Conservation (phyloP, 495 filamentous ascomycete species). For the Glonium stellatum region DNA sequence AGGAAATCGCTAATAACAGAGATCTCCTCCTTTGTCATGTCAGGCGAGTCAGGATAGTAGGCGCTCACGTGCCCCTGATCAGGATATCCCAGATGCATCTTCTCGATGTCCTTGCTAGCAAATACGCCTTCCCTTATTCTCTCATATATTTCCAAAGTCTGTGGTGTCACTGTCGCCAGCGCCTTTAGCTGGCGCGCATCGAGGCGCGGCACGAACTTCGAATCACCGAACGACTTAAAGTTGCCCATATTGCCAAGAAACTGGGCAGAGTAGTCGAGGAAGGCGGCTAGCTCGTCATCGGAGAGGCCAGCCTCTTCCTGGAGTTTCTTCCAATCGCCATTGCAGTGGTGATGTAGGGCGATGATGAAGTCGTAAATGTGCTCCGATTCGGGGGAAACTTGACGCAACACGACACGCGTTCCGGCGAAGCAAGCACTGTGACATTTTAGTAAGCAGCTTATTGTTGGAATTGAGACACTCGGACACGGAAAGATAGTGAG, state of each 20-base stretch:
- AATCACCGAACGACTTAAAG: slow-evolving; percentile 93
- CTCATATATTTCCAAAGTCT: slow-evolving; percentile 48
- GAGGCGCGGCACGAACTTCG: slow-evolving; percentile 85
- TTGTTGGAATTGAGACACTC: slow-evolving; percentile 7
- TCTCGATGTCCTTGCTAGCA: slow-evolving; percentile 52
- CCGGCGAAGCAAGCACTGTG: slow-evolving; percentile 78
- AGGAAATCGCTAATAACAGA: slow-evolving; percentile 62
- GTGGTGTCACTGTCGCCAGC: slow-evolving; percentile 57
- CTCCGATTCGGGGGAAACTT: slow-evolving; percentile 86
- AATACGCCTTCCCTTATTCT: slow-evolving; percentile 70
- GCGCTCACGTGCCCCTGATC: slow-evolving; percentile 77
- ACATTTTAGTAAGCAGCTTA: slow-evolving; percentile 6
- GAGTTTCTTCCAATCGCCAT: slow-evolving; percentile 73
- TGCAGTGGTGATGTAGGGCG: slow-evolving; percentile 60
- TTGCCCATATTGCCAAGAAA: slow-evolving; percentile 91
- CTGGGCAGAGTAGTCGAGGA: slow-evolving; percentile 80
- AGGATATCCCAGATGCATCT: slow-evolving; percentile 82
- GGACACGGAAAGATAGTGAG: slow-evolving; percentile 84
- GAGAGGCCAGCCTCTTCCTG: slow-evolving; percentile 62
- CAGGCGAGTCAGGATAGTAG: slow-evolving; percentile 84
- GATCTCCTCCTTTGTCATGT: slow-evolving; percentile 82
- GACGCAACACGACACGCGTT: slow-evolving; percentile 75
- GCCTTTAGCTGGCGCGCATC: slow-evolving; percentile 57
- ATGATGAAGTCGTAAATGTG: slow-evolving; percentile 88
- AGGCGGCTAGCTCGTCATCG: slow-evolving; percentile 60